Percentiles rank a stretch among this genome's conserved stretches.
Conservation (phyloP, 805 yeast genomes). For the Candida boidinii region DNA sequence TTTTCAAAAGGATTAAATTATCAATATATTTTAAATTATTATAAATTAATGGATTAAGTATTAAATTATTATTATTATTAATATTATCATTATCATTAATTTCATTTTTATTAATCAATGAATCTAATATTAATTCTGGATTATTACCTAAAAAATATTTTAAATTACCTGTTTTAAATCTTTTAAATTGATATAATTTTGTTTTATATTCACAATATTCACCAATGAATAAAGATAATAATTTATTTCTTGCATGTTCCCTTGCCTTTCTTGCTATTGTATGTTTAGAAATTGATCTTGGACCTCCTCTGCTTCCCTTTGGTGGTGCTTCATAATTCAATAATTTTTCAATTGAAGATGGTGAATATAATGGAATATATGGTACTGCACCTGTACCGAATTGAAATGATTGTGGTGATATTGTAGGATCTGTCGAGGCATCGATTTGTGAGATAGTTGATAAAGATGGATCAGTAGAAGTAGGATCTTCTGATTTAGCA, state of each 20-base stretch:
- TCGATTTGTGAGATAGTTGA: too few relatives aligned
- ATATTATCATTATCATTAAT: too few relatives aligned
- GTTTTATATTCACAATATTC: conserved; percentile 15
- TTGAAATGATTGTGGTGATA: too few relatives aligned
- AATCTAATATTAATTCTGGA: conserved; percentile 7
- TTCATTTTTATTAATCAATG: conserved; percentile 4
- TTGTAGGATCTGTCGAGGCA: too few relatives aligned
- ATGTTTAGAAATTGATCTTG: conserved; percentile 14
- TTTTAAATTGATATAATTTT: conserved; percentile 9
- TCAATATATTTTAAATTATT: conserved; percentile 1
- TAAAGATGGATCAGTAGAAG: too few relatives aligned
- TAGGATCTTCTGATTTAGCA: too few relatives aligned
- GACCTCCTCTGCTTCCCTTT: background rate
- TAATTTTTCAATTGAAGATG: background rate
- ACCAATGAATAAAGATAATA: conserved; percentile 18
- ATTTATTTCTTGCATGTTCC: conserved; percentile 17
- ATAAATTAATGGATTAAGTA: too few relatives aligned
- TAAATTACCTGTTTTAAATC: conserved; percentile 18
- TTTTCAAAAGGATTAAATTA: conserved; percentile 1
- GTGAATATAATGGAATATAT: background rate
- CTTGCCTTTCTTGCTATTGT: conserved; percentile 15
- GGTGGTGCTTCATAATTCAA: background rate
- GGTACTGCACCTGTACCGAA: too few relatives aligned
- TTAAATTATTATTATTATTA: too few relatives aligned
- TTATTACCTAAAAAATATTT: conserved; percentile 10